Evolutionary conservation across 495 filamentous ascomycete species (phyloP).

Genomic region (Aspergillus homomorphus): DNA sequence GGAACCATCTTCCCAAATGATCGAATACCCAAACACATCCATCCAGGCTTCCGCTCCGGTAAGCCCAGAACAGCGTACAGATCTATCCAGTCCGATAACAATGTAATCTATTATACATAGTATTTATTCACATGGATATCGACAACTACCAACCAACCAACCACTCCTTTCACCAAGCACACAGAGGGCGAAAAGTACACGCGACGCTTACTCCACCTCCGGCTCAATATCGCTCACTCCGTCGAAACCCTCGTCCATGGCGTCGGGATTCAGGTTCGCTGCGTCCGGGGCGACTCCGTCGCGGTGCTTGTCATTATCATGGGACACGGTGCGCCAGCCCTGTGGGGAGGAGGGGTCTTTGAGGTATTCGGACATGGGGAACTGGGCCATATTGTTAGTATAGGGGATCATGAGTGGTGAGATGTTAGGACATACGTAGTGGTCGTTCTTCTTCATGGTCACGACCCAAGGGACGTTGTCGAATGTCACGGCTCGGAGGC

Average conservation of each 20-base stretch:
- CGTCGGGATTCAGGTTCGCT: conserved; percentile 45
- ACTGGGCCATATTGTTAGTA: conserved; percentile 34
- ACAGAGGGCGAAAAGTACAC: too few relatives aligned
- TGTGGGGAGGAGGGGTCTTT: conserved; percentile 61
- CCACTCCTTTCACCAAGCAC: neutral
- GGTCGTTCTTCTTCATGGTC: conserved; percentile 99
- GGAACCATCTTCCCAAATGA: too few relatives aligned
- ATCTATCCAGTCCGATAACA: neutral
- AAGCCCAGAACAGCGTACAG: neutral
- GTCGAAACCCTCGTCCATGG: conserved; percentile 41
- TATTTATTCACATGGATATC: neutral
- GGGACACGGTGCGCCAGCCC: conserved; percentile 71
- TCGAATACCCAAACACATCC: too few relatives aligned
- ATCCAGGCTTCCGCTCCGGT: too few relatives aligned
- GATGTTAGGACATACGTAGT: conserved; percentile 59
- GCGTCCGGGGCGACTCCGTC: conserved; percentile 36
- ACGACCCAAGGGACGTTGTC: conserved; percentile 97
- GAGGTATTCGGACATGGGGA: conserved; percentile 84
- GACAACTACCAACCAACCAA: neutral
- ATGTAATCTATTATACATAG: neutral
- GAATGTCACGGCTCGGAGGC: conserved; percentile 89
- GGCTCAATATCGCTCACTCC: conserved; percentile 42
- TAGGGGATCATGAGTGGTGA: neutral
- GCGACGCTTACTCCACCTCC: conserved; percentile 23
- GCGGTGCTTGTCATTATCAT: conserved; percentile 55